Base-by-base conservation (phyloP, 805 yeast species). In the Metschnikowia picachoensis region DNA sequence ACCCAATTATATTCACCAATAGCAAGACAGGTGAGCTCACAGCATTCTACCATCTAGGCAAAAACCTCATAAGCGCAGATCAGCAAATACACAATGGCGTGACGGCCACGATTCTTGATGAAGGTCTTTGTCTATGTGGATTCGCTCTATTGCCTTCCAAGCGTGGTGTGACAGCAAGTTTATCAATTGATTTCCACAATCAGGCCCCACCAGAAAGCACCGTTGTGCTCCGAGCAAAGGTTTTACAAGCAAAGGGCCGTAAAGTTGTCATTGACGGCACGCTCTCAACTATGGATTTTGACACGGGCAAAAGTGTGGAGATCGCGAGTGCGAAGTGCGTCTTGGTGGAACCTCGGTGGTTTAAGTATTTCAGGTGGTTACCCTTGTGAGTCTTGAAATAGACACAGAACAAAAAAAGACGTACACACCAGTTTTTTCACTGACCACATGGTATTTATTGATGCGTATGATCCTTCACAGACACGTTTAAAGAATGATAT, bases 261-360 rank as follows among this genome's bases (percentile, higher is more conserved):
- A 91, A 90, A 65, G 92, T 86, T 33, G 75, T 82, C 32, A 88
- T 94, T 38, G 73, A 78, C 30, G 98, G 97, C 2, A 59, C 64
- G 30, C 64, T 86, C 16, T 76, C 76, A 50, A 76, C 87, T 0
- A 60, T 86, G 37, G 76, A 75, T 13, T 49, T 61, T 10, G 53
- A 48, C 8, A 55, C 53, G 25, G 65, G 58, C 32, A 51, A 58
- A 6, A 68, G 75, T 9, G 44, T 63, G 12, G 64, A 62, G 9
- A 66, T 82, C 41, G 95, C 92, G 0, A 66, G 72, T 13, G 90
- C 89, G 0, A 68, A 67, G 30, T 86, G 95, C 62, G 67, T 87
- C 2, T 70, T 89, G 49, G 94, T 89, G 2, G 95, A 89, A 59
- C 97, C 97, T 3, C 82, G 73, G 56, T 89, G 96, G 96, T 87